phyloP scores from a whole-genome alignment of 768 basidiomycete species.

The Gelatoporia subvermispora region DNA sequence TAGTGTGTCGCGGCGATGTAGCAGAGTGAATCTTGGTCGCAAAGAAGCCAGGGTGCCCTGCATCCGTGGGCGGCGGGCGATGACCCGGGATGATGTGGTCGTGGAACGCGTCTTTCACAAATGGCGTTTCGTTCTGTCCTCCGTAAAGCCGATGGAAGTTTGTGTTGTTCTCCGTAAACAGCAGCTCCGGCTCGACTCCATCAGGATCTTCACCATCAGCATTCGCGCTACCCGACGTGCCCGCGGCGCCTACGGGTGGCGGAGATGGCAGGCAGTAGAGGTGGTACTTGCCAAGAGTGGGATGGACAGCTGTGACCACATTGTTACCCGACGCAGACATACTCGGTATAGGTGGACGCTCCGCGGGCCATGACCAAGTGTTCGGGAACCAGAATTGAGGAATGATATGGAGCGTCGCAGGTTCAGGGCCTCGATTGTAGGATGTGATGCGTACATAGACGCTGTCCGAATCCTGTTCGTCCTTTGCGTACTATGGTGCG shows the following conservation, averaged over 20 bases:
- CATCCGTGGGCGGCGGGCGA: conserved; percentile 52
- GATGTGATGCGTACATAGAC: conserved; percentile 91
- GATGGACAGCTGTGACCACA: conserved; percentile 69
- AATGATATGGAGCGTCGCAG: conserved; percentile 89
- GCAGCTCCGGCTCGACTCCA: conserved; percentile 72
- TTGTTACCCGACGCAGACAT: conserved; percentile 53
- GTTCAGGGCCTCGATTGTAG: conserved; percentile 95
- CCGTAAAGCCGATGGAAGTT: conserved; percentile 91
- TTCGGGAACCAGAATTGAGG: conserved; percentile 98
- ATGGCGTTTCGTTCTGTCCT: conserved; percentile 75
- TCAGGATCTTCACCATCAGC: conserved; percentile 53
- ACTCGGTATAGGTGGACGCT: conserved; percentile 61
- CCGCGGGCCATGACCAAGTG: conserved; percentile 91
- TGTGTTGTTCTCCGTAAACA: conserved; percentile 98
- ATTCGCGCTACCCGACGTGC: conserved; percentile 44
- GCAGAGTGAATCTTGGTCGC: conserved; percentile 39
- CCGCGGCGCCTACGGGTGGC: conserved; percentile 75
- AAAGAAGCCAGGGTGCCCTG: conserved; percentile 33
- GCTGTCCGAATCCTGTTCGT: conserved; percentile 84
- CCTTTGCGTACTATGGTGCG: conserved; percentile 83
- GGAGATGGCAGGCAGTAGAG: conserved; percentile 91
- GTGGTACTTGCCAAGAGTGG: conserved; percentile 67
- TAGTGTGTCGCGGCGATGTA: conserved; percentile 11
- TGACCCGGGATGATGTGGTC: conserved; percentile 92
- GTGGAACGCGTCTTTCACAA: conserved; percentile 97